Conservation (phyloP, 2,329 filamentous ascomycete species). For the Ophiostoma ulmi region DNA sequence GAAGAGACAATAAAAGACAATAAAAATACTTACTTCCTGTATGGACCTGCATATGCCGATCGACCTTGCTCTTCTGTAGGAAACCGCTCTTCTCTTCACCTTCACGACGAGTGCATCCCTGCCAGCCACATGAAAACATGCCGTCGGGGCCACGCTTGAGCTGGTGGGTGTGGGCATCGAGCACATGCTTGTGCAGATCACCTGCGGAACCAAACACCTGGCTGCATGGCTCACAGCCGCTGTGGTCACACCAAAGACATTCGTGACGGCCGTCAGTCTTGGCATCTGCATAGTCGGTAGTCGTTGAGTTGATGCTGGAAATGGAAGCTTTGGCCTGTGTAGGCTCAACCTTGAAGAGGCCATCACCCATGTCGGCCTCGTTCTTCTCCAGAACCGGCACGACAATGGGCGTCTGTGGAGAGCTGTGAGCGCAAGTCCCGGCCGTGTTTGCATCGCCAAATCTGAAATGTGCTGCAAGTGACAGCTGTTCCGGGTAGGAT, state of each 20-base stretch:
- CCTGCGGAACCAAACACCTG: slow-evolving; percentile 41
- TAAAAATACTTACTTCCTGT: slow-evolving; percentile 52
- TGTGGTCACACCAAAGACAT: slow-evolving; percentile 34
- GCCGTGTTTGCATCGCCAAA: not conserved
- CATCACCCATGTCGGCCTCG: not conserved
- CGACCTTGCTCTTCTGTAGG: slow-evolving; percentile 57
- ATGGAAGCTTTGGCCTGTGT: not conserved
- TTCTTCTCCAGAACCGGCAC: slow-evolving; percentile 3
- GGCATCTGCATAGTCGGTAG: not conserved
- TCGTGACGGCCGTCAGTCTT: slow-evolving; percentile 4
- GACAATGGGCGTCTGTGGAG: not conserved
- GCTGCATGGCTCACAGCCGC: slow-evolving; percentile 29
- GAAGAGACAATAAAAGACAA: not conserved
- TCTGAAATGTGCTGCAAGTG: not conserved
- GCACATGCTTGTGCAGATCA: slow-evolving; percentile 53
- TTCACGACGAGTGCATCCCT: slow-evolving; percentile 48
- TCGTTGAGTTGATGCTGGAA: not conserved
- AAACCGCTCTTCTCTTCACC: slow-evolving; percentile 44
- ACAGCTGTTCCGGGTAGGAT: not conserved
- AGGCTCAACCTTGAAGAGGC: not conserved
- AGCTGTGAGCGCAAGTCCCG: not conserved
- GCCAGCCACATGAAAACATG: slow-evolving; percentile 51
- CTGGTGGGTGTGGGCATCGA: slow-evolving; percentile 44
- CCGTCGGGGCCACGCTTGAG: slow-evolving; percentile 43
- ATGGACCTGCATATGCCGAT: slow-evolving; percentile 60